These are phyloP conservation scores for Penicillium sp. DNA, from an alignment of 2,329 filamentous ascomycete species.

Conservation along the genomic window DNA sequence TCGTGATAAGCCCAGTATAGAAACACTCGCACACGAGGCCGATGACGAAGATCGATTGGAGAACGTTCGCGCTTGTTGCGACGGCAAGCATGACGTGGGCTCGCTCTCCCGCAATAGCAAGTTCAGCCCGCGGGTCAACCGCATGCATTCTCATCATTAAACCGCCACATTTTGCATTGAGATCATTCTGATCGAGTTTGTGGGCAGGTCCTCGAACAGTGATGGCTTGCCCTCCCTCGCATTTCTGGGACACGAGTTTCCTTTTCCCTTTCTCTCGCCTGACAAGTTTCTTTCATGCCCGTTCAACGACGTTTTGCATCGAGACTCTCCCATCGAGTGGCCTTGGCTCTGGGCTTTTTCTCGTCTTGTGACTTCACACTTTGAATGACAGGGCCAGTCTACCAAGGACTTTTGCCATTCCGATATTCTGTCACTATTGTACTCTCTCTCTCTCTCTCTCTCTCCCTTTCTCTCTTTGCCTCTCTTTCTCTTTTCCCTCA, in stretches of 20 bases:
- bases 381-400: neutral
- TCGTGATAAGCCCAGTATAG: conserved; percentile 63
- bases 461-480: neutral
- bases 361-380: conserved; percentile 2
- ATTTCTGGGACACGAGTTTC: conserved; percentile 20
- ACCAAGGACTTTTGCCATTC: too few relatives aligned
- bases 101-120: conserved; percentile 38
- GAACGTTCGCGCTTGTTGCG: conserved; percentile 94
- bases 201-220: conserved; percentile 21
- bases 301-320: neutral
- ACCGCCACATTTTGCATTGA: conserved; percentile 5
- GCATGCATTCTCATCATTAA: conserved; percentile 34
- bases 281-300: conserved; percentile 5
- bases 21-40: conserved; percentile 70
- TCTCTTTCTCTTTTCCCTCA: too few relatives aligned
- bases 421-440: too few relatives aligned
- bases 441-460: neutral
- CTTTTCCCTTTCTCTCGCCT: conserved; percentile 11
- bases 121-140: conserved; percentile 36
- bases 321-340: neutral
- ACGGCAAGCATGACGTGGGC: conserved; percentile 73
- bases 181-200: conserved; percentile 20
- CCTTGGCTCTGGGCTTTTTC: neutral
- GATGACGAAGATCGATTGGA: conserved; percentile 67
- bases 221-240: conserved; percentile 16